Conservation (phyloP, 2,329 filamentous ascomycete genomes). For the Aspergillus amoenus region DNA sequence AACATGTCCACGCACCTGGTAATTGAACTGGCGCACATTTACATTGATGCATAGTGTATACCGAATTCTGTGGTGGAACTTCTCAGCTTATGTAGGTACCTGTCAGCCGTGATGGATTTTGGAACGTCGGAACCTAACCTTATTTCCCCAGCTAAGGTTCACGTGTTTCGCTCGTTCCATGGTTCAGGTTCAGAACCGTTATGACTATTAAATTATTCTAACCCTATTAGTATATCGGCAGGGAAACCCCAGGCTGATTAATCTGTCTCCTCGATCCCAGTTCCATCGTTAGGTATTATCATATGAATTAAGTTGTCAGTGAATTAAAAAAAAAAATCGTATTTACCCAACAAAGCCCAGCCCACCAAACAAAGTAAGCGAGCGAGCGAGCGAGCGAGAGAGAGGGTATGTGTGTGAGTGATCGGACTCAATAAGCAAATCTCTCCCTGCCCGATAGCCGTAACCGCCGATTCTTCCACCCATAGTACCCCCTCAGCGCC, state of each 20-base stretch:
- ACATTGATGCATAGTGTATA: neutral
- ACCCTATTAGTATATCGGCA: neutral
- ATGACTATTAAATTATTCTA: neutral
- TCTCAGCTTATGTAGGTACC: neutral
- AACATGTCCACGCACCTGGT: neutral
- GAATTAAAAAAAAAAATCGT: neutral
- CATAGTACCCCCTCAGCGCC: conserved; percentile 58
- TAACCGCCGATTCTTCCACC: conserved; percentile 41
- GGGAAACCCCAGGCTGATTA: neutral
- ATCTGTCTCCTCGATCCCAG: no score
- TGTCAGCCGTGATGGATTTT: neutral
- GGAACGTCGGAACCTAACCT: conserved; percentile 23
- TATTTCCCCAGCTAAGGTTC: conserved; percentile 17
- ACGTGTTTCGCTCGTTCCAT: conserved; percentile 22
- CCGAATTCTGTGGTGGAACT: neutral
- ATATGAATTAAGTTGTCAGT: neutral
- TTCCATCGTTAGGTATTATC: neutral
- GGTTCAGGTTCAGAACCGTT: conserved; percentile 9
- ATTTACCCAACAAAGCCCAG: neutral
- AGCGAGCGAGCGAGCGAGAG: no score
- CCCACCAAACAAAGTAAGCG: neutral
- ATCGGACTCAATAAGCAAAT: conserved; percentile 26
- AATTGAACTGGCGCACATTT: neutral
- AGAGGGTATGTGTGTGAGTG: no score
- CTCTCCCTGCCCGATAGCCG: conserved; percentile 21